Evolutionary conservation across 495 filamentous ascomycete genomes (phyloP).

Genomic region (Aspergillus leporis): DNA sequence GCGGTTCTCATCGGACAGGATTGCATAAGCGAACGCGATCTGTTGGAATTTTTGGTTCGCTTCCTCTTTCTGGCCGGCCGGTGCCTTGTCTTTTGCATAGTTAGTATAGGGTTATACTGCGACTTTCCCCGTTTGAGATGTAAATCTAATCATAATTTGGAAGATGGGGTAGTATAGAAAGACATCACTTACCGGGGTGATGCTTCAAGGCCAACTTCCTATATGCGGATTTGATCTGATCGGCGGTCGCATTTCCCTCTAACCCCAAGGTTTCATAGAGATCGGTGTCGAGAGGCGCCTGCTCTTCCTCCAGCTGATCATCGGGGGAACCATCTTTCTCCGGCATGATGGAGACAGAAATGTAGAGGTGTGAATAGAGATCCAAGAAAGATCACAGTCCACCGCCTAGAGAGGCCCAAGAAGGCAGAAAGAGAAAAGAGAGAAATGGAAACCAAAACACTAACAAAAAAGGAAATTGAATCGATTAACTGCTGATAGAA

Average conservation of each 20-base stretch:
- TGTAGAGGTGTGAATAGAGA: neutral
- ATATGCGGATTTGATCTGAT: conserved; percentile 93
- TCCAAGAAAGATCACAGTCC: neutral
- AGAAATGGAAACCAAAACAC: conserved; percentile 6
- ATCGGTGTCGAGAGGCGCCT: conserved; percentile 61
- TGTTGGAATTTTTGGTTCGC: conserved; percentile 82
- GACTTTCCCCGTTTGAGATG: neutral
- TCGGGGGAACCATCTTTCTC: conserved; percentile 15
- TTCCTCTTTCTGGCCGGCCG: conserved; percentile 58
- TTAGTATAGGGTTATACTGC: conserved; percentile 2
- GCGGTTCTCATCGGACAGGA: conserved; percentile 77
- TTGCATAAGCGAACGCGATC: conserved; percentile 89
- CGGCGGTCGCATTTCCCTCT: conserved; percentile 65
- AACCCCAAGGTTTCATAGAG: conserved; percentile 88
- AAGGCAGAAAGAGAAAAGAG: neutral
- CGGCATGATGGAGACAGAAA: conserved; percentile 9
- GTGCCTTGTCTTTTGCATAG: conserved; percentile 65
- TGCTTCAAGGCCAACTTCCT: conserved; percentile 83
- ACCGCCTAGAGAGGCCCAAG: neutral
- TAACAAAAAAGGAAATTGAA: neutral
- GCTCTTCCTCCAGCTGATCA: conserved; percentile 30
- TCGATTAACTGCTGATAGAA: neutral
- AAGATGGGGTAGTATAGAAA: neutral
- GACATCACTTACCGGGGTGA: conserved; percentile 71
- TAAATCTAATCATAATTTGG: neutral